Base-by-base conservation (phyloP, 139 green algal species). In the Micractinium sp. region DNA sequence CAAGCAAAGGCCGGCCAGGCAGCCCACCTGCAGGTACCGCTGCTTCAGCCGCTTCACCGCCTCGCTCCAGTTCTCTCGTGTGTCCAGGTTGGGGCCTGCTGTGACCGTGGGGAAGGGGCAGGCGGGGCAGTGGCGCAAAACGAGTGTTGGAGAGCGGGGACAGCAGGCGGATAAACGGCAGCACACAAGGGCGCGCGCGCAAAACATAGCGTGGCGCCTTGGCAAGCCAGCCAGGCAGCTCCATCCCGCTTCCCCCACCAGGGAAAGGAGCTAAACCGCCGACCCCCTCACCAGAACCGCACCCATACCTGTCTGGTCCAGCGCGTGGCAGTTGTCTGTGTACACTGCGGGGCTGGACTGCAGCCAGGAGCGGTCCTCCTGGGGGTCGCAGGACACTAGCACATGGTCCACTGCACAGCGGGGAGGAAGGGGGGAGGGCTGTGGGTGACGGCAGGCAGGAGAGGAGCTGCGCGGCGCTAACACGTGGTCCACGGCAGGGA, bases 21-120 rank as follows among this genome's bases (percentile, higher is more conserved):
- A 29, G 13, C 90, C 20, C 75, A 87, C 86, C 87, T 94, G 87
- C 82, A 98, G 91, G 85, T 97, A 81, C 60, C 95, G 91, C n/a
- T 89, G 96, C 92, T 98, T 98, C 53, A 98, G 91, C 27, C 90
- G 87, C 92, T 98, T 98, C 41, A 95, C 90, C 7, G 90, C 95
- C 90, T 96, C 91, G 27, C 89, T 94, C 81, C 89, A 91, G 75
- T 90, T 93, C 92, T 96, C 92, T 0, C 41, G 87, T 25, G 90
- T 93, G 82, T 89, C 63, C 14, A 91, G 27, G 33, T 90, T 69
- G 66, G 94, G 89, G 14, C 91, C 94, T 87, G 74, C 47, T 82
- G 47, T 5, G 47, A 56, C 47, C 47, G 9, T 9, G 9, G 5
- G 7, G 9, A 56, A 56, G 47, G 47, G 47, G 9, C 5, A 56